A percentile compares a stretch with the other conserved stretches of the same genome.
Conservation (phyloP, 1,284 basidiomycete genomes). For the Leccinum pallidistipes region DNA sequence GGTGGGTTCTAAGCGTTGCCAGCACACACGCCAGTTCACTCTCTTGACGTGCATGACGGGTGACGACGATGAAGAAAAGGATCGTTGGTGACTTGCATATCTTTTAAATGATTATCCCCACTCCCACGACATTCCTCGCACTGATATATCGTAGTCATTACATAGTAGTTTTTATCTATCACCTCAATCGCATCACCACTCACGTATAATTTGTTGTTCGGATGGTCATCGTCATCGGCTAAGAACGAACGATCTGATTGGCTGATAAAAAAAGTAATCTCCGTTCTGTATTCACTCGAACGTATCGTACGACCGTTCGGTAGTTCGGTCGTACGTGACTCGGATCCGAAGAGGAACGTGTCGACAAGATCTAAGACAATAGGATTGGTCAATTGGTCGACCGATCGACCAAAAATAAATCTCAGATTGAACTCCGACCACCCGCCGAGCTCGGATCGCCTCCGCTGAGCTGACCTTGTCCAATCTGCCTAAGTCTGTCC, state of each 20-base stretch:
- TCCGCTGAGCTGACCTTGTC: neutral
- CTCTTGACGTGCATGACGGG: neutral
- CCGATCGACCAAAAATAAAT: neutral
- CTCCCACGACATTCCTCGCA: constrained; percentile 11
- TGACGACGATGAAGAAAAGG: neutral
- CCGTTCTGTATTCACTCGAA: neutral
- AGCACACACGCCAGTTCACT: neutral
- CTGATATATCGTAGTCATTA: constrained; percentile 13
- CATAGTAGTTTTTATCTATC: constrained; percentile 7
- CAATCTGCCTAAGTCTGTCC: too few relatives aligned
- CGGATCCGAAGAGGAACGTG: neutral
- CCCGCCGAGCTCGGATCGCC: neutral
- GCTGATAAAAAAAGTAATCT: neutral
- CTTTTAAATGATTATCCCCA: constrained; percentile 11
- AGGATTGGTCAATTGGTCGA: neutral
- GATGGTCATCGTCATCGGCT: neutral
- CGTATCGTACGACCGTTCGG: neutral
- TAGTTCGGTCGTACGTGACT: too few relatives aligned
- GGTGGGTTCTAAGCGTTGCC: constrained; percentile 36
- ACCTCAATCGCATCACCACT: constrained; percentile 30
- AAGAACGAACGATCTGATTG: neutral
- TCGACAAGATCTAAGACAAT: neutral
- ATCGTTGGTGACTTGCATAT: constrained; percentile 2
- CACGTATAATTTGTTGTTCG: constrained; percentile 1
- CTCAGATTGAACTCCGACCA: neutral